A percentile compares a stretch with the other conserved stretches of the same genome.
Conservation (phyloP, 169 alveolate genomes). For the Plasmodium coatneyi region DNA sequence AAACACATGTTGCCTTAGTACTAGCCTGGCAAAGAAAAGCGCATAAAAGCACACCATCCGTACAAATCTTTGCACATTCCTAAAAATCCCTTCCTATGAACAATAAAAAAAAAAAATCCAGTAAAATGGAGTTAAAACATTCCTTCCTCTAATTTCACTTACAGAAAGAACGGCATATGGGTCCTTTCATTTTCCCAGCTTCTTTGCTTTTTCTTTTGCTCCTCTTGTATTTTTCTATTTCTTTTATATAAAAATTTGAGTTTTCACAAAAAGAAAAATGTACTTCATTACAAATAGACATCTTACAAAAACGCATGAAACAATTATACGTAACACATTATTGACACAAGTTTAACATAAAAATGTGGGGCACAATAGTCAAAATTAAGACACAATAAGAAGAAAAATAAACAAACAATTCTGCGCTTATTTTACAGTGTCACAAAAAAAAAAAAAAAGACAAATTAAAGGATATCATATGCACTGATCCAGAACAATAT, state of each 20-base stretch:
- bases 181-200: neutral
- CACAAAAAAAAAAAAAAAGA: conserved; percentile 5
- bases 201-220: neutral
- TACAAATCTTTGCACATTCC: neutral
- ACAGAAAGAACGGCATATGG: neutral
- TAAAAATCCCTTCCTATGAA: neutral
- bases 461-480: neutral
- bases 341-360: neutral
- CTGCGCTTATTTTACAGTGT: neutral
- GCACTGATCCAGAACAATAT: neutral
- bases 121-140: neutral
- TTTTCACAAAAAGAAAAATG: neutral
- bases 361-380: neutral
- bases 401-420: neutral
- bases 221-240: neutral
- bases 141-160: neutral
- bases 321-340: neutral
- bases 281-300: neutral
- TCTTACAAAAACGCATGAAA: neutral
- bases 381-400: neutral
- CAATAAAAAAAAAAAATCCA: no score
- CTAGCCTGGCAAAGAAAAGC: neutral
- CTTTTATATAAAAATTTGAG: neutral
- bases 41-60: neutral
- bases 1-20: neutral